These are phyloP conservation scores for Tetrastigma voinierianum DNA, from an alignment of 164 flowering plant genomes.

Conservation along the genomic window DNA sequence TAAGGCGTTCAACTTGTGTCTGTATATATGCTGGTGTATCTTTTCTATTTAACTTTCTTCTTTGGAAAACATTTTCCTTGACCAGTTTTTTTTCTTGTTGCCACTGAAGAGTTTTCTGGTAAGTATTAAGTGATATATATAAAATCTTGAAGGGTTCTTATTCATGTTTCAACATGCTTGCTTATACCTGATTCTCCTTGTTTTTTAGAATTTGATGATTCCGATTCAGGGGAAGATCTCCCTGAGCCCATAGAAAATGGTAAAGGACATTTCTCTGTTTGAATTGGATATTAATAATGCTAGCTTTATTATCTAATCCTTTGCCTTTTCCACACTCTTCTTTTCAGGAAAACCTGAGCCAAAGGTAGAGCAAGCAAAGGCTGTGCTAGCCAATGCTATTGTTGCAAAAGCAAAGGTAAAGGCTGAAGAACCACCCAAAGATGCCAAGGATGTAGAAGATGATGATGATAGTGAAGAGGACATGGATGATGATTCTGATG, in stretches of 20 bases:
- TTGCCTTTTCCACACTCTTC: not conserved
- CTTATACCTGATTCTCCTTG: not conserved
- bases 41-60: not conserved
- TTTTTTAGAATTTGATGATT: slow-evolving; percentile 23
- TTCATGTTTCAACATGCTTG: too few relatives aligned
- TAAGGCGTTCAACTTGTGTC: not conserved
- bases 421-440: slow-evolving; percentile 30
- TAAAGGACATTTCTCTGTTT: not conserved
- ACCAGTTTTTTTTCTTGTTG: not conserved
- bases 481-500: slow-evolving; percentile 28
- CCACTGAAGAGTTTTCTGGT: slow-evolving; percentile 16
- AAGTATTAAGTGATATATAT: not conserved
- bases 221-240: slow-evolving; percentile 24
- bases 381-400: slow-evolving; percentile 20
- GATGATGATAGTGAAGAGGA: slow-evolving; percentile 35
- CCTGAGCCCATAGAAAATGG: slow-evolving; percentile 22
- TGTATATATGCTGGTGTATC: not conserved
- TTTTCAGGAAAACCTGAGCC: slow-evolving; percentile 32
- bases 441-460: slow-evolving; percentile 10
- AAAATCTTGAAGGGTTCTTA: not conserved
- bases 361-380: slow-evolving; percentile 20
- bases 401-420: slow-evolving; percentile 29
- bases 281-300: too few relatives aligned
- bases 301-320: not conserved
- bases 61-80: slow-evolving; percentile 4